phyloP scores from a whole-genome alignment of 2,329 filamentous ascomycete species.

The Tolypocladium capitatum region DNA sequence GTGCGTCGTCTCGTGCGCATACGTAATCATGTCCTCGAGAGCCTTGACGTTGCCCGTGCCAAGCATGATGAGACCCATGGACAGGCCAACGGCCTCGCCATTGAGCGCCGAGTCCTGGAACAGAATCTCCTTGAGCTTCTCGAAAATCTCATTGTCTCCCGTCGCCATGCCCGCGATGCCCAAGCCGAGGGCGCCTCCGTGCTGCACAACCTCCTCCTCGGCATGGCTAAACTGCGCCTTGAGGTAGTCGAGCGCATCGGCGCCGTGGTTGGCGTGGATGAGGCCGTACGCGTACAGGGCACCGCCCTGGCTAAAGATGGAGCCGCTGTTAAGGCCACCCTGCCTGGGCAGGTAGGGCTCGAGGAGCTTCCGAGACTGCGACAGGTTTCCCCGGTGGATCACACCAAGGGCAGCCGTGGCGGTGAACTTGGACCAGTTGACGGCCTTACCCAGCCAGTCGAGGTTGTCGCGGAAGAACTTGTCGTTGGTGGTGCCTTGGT shows the following conservation, averaged over 20 bases:
- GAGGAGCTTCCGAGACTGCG: slow-evolving; percentile 82
- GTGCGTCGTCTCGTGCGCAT: slow-evolving; percentile 94
- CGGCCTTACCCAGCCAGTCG: slow-evolving; percentile 94
- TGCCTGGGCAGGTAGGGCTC: slow-evolving; percentile 85
- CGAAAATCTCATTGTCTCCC: slow-evolving; percentile 79
- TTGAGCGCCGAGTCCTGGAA: slow-evolving; percentile 93
- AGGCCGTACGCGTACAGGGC: slow-evolving; percentile 90
- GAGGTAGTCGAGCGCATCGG: slow-evolving; percentile 72
- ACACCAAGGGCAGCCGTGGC: slow-evolving; percentile 92
- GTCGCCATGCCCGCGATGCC: slow-evolving; percentile 98
- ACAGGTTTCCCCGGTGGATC: slow-evolving; percentile 89
- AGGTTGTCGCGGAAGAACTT: slow-evolving; percentile 97
- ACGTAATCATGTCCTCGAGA: slow-evolving; percentile 92
- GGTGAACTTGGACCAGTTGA: slow-evolving; percentile 99
- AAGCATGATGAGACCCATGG: slow-evolving; percentile 97
- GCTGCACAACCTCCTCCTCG: slow-evolving; percentile 87
- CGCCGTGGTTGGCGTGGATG: slow-evolving; percentile 95
- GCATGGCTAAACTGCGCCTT: slow-evolving; percentile 61
- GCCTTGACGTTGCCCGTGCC: slow-evolving; percentile 93
- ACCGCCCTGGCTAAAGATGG: slow-evolving; percentile 90
- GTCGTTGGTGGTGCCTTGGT: slow-evolving; percentile 94
- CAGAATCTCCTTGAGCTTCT: slow-evolving; percentile 76
- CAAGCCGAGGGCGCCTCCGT: slow-evolving; percentile 86
- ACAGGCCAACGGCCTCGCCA: slow-evolving; percentile 86
- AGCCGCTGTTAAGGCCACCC: slow-evolving; percentile 62